phyloP scores from a whole-genome alignment of 148 eudicot genomes.

The Linanthus parryae region DNA sequence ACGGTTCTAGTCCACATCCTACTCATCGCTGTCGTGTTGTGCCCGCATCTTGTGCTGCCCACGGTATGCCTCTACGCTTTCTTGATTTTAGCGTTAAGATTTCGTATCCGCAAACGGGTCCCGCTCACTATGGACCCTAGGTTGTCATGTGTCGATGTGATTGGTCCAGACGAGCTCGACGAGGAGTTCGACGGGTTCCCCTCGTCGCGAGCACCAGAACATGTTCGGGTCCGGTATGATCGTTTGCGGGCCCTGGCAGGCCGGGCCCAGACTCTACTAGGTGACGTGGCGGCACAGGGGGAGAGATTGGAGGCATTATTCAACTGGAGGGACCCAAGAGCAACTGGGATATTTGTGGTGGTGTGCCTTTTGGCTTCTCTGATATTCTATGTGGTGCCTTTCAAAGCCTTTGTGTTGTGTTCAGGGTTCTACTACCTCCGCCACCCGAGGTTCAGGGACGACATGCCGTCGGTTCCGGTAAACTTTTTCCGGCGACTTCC shows the following conservation, averaged over 20 bases:
- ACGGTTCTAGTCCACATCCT: slow-evolving; percentile 62
- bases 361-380: slow-evolving; percentile 60
- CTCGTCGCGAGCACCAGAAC: slow-evolving; percentile 46
- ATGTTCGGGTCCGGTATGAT: slow-evolving; percentile 65
- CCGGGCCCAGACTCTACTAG: slow-evolving; percentile 69
- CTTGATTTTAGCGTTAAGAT: slow-evolving; percentile 52
- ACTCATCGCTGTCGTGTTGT: slow-evolving; percentile 53
- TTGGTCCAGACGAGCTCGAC: slow-evolving; percentile 64
- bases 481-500: slow-evolving; percentile 87
- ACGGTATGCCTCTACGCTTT: slow-evolving; percentile 68
- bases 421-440: slow-evolving; percentile 64
- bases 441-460: slow-evolving; percentile 82
- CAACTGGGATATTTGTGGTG: slow-evolving; percentile 66
- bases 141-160: slow-evolving; percentile 44
- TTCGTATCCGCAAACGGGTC: slow-evolving; percentile 39
- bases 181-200: slow-evolving; percentile 92
- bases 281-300: slow-evolving; percentile 87
- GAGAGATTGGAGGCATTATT: slow-evolving; percentile 74
- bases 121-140: slow-evolving; percentile 63
- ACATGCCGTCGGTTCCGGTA: slow-evolving; percentile 69
- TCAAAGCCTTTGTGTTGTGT: slow-evolving; percentile 50
- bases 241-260: slow-evolving; percentile 72
- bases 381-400: slow-evolving; percentile 65
- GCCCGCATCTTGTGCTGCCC: slow-evolving; percentile 63
- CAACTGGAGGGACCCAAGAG: slow-evolving; percentile 90